Evolutionary conservation across 306 rosid genomes (phyloP), one percentile per base, ranked within the genome.

Genomic region (Pterocarpus santalinus): DNA sequence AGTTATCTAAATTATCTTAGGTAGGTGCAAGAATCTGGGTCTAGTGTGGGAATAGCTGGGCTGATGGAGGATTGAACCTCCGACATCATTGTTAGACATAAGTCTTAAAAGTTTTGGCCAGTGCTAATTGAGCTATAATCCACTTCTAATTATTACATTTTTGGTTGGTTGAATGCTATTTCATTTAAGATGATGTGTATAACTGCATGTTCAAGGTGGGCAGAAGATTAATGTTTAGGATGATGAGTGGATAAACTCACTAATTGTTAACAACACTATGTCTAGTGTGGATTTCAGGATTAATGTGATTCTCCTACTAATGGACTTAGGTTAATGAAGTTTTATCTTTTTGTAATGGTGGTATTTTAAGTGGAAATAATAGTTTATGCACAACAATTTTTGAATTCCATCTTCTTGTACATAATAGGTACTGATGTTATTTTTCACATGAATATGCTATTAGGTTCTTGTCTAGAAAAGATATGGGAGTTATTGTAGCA

Each of bases 381-480:
- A 47, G 34, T 65, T 60, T 47, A n/a, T 76, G 15, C 36, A 60
- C 71, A 46, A 4, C 2, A n/a, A 14, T 11, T 57, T 17, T 44
- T 22, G 0, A 16, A 5, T 41, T 75, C 65, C 49, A 32, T 64
- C 41, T 44, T 61, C 52, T 28, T 52, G 32, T 15, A 69, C 14
- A 57, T 46, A 33, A 77, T 80, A 65, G 66, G 4, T 47, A 49
- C 22, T 34, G 4, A 65, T 34, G 12, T 44, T 32, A 43, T 33
- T 79, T 73, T 65, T 66, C 65, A n/a, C 68, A 32, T 81, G 69
- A 72, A 76, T 44, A 63, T 85, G 32, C 46, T 81, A 39, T 62
- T 88, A 92, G 98, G 72, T 80, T 80, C 43, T 83, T 91, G 87
- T 89, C 97, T 58, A 88, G 76, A 68, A 90, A 92, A 85, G 95